Percentiles rank a stretch among this genome's conserved stretches.
phyloP scores from a whole-genome alignment of 805 yeast genomes.

The Saccharomycopsis synnaedendra region DNA sequence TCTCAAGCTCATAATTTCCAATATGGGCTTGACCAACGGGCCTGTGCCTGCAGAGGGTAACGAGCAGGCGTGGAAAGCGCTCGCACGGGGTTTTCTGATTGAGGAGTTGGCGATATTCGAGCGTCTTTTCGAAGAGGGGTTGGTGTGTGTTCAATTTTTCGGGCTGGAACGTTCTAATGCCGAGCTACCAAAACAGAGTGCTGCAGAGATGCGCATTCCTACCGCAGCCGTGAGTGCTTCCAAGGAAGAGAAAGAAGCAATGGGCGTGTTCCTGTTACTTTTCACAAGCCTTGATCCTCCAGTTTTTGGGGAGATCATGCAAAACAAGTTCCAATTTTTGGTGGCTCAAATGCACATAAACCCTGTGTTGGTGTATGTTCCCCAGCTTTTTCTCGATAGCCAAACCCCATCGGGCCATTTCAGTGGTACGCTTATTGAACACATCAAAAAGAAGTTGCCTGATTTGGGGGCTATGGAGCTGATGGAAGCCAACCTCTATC shows the following conservation, averaged over 20 bases:
- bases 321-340: conserved; percentile 46
- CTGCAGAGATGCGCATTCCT: conserved; percentile 68
- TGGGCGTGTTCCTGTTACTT: conserved; percentile 90
- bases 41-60: conserved; percentile 51
- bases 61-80: conserved; percentile 65
- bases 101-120: conserved; percentile 78
- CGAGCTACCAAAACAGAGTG: conserved; percentile 2
- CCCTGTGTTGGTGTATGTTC: conserved; percentile 80
- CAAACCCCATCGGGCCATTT: conserved; percentile 92
- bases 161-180: conserved; percentile 28
- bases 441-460: conserved; percentile 59
- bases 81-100: conserved; percentile 67
- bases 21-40: conserved; percentile 82
- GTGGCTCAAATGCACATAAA: conserved; percentile 72
- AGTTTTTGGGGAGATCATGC: conserved; percentile 85
- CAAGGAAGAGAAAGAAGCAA: conserved; percentile 86
- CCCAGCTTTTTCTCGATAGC: conserved; percentile 87
- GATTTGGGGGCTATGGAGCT: conserved; percentile 75
- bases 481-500: conserved; percentile 66
- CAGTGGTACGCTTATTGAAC: conserved; percentile 70
- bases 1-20: conserved; percentile 80
- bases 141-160: conserved; percentile 69
- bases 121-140: conserved; percentile 72
- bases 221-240: conserved; percentile 77
- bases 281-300: conserved; percentile 93